phyloP scores from a whole-genome alignment of 768 basidiomycete genomes.

The Calocybe gangraenosa region DNA sequence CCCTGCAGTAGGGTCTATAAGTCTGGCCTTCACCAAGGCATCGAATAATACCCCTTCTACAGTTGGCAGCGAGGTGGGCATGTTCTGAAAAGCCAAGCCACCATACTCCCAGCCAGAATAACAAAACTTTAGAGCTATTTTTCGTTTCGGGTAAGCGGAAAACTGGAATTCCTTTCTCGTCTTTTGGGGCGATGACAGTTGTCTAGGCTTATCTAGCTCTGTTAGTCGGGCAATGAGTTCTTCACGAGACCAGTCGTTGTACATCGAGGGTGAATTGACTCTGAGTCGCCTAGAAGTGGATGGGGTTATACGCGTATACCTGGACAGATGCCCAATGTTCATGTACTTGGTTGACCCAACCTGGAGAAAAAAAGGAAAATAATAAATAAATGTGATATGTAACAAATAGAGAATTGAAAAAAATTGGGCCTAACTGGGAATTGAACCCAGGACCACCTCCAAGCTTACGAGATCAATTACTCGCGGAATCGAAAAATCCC shows the following conservation, averaged over 20 bases:
- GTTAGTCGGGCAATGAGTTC: slow-evolving; percentile 65
- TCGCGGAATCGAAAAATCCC: slow-evolving; percentile 11
- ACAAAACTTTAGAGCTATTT: slow-evolving; percentile 91
- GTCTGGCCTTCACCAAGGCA: slow-evolving; percentile 69
- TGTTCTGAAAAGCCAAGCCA: slow-evolving; percentile 80
- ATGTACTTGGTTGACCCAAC: slow-evolving; percentile 1
- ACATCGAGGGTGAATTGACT: slow-evolving; percentile 28
- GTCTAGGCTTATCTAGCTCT: slow-evolving; percentile 44
- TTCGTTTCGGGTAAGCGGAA: slow-evolving; percentile 65
- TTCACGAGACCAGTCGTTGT: slow-evolving; percentile 44
- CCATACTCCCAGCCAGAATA: slow-evolving; percentile 93
- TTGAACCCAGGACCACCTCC: slow-evolving; percentile 27
- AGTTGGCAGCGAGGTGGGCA: slow-evolving; percentile 72
- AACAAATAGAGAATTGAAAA: slow-evolving; percentile 1
- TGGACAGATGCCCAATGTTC: slow-evolving; percentile 12
- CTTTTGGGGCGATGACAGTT: slow-evolving; percentile 21
- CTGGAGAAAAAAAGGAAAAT: not conserved
- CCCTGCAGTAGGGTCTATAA: slow-evolving; percentile 72
- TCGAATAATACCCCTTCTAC: slow-evolving; percentile 86
- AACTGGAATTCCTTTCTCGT: slow-evolving; percentile 51
- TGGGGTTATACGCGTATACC: slow-evolving; percentile 6
- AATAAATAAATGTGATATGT: too few relatives aligned
- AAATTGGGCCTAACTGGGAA: slow-evolving; percentile 23
- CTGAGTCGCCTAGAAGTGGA: slow-evolving; percentile 9
- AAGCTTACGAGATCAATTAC: slow-evolving; percentile 7